Evolutionary conservation across 495 filamentous ascomycete genomes (phyloP), one percentile per base, ranked within the genome.

Genomic region (Hyaloscypha finlandica): DNA sequence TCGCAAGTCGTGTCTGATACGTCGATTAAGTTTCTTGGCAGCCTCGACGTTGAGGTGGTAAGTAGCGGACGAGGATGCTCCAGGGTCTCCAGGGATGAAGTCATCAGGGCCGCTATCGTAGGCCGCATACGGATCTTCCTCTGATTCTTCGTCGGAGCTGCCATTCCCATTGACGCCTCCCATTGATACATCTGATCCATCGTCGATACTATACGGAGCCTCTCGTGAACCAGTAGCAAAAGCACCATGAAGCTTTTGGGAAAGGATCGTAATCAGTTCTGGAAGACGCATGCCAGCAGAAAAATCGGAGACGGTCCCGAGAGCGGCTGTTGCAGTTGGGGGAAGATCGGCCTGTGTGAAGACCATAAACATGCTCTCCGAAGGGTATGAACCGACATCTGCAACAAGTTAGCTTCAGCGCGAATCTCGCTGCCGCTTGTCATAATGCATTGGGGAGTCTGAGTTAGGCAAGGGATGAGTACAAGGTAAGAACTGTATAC

Each of bases 1-100:
- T 52, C 77, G 79, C 5, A 97, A 80, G 75, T 97, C 94, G 8
- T 72, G 71, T 35, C 83, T 83, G 20, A 96, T 79, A 35, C 83
- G 77, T 33, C 70, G 65, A 63, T 71, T 70, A 0, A 75, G 16
- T 16, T 69, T 55, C 5, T 16, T 48, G 4, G 68, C 65, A 35
- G 35, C 31, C 56, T 63, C 61, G 1, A 53, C 54, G 8, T 6
- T 54, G 5, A 70, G 35, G 6, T 30, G n/a, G 31, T 55, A 45
- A 1, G 61, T 69, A n/a, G 61, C 32, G 22, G 37, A 25, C n/a
- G 37, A 30, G 14, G 53, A 35, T 59, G 6, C 4, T 25, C 56
- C 33, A 11, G 69, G 70, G 20, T 62, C 66, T 8, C 69, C 68
- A 68, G 61, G n/a, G 68, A 65, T 45, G n/a, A 22, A 30, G 25